Evolutionary conservation across 2,329 filamentous ascomycete species (phyloP).

Genomic region (Immersiporthe knoxdaviesiana): DNA sequence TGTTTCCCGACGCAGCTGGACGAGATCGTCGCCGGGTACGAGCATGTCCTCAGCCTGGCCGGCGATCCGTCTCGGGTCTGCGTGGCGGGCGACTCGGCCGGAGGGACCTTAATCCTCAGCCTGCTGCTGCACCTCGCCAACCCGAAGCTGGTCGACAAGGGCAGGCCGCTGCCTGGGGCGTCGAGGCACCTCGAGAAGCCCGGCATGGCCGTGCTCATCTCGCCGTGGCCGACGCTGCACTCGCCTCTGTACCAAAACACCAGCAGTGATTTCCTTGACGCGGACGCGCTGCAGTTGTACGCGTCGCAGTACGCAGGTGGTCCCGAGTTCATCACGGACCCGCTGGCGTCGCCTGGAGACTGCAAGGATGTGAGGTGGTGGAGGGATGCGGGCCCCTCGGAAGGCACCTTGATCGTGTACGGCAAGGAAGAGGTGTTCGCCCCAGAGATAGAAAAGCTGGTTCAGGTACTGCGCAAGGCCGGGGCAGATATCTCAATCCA

Average conservation of each 20-base stretch:
- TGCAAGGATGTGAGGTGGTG: constrained; percentile 70
- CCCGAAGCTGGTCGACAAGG: constrained; percentile 22
- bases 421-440: constrained; percentile 79
- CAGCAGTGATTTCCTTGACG: constrained; percentile 74
- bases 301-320: constrained; percentile 69
- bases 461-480: constrained; percentile 57
- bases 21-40: constrained; percentile 71
- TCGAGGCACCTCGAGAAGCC: constrained; percentile 44
- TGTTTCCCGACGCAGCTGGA: constrained; percentile 74
- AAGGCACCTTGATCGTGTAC: constrained; percentile 72
- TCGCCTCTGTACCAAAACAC: constrained; percentile 71
- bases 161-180: constrained; percentile 33
- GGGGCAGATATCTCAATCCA: constrained; percentile 59
- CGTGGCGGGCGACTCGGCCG: constrained; percentile 79
- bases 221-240: constrained; percentile 77
- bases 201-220: constrained; percentile 72
- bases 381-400: constrained; percentile 65
- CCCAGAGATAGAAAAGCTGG: constrained; percentile 66
- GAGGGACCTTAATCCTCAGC: constrained; percentile 73
- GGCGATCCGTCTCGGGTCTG: constrained; percentile 65
- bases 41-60: constrained; percentile 65
- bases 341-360: constrained; percentile 69
- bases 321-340: constrained; percentile 52
- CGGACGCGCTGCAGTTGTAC: constrained; percentile 67
- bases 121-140: constrained; percentile 69